phyloP scores from a whole-genome alignment of 2,329 filamentous ascomycete species.

The Trichophyton benhamiae region DNA sequence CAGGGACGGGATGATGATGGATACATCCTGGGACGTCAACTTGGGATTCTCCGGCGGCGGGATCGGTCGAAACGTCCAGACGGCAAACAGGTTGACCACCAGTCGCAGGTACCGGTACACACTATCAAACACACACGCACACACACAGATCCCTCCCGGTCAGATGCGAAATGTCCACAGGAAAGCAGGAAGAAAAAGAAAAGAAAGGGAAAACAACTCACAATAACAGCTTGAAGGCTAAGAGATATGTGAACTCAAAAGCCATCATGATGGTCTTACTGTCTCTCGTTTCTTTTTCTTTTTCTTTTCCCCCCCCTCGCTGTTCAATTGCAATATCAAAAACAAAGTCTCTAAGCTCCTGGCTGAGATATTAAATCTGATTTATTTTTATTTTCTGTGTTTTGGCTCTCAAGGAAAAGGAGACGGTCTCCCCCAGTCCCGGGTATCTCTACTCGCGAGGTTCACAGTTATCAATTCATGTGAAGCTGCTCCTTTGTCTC shows the following conservation, averaged over 20 bases:
- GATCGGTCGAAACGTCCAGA: conserved; percentile 77
- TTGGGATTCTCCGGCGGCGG: conserved; percentile 70
- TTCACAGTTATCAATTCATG: too few species aligned
- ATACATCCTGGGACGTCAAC: conserved; percentile 71
- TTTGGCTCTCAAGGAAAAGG: background rate
- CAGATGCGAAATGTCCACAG: too few species aligned
- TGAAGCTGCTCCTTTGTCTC: too few species aligned
- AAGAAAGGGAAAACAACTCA: conserved; percentile 5
- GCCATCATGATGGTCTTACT: conserved; percentile 11
- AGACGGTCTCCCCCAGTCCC: background rate
- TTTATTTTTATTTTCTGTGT: background rate
- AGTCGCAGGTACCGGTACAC: conserved; percentile 77
- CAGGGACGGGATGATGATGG: conserved; percentile 86
- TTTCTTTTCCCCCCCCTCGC: too few species aligned
- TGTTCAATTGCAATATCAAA: background rate
- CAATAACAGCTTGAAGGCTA: conserved; percentile 15
- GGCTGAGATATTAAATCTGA: background rate
- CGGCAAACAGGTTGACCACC: conserved; percentile 71
- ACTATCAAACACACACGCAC: conserved; percentile 41
- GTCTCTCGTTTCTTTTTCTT: background rate
- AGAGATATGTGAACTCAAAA: conserved; percentile 12
- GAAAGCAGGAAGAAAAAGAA: background rate
- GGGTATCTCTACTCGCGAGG: background rate
- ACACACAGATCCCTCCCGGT: too few species aligned
- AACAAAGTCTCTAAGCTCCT: background rate